Percentiles rank a stretch among this genome's conserved stretches.
Conservation (phyloP, 495 filamentous ascomycete genomes). For the Aspergillus sclerotiicarbonarius region DNA sequence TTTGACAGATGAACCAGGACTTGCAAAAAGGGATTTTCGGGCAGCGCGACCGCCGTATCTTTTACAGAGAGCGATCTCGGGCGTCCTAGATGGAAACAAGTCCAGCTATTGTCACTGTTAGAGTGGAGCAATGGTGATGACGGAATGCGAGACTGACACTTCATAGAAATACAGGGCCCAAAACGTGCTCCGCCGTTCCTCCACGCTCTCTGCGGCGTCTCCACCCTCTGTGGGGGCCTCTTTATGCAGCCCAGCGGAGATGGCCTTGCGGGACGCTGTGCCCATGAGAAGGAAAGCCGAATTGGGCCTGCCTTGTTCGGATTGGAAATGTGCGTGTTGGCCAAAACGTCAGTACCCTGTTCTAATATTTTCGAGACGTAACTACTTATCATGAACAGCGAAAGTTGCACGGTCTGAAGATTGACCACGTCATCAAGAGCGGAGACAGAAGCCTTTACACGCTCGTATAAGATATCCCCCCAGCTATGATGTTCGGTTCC, state of each 20-base stretch:
- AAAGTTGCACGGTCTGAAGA: conserved; percentile 42
- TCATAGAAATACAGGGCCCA: conserved; percentile 45
- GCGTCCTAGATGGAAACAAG: conserved; percentile 42
- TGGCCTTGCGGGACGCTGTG: conserved; percentile 37
- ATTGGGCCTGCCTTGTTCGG: conserved; percentile 43
- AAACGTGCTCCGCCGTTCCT: conserved; percentile 39
- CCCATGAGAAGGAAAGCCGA: conserved; percentile 42
- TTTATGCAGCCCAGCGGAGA: conserved; percentile 44
- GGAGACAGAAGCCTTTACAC: conserved; percentile 35
- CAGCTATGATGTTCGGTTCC: conserved; percentile 36
- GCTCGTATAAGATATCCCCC: conserved; percentile 41
- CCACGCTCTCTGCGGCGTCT: conserved; percentile 28
- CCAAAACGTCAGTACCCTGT: conserved; percentile 1
- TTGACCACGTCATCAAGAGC: conserved; percentile 44
- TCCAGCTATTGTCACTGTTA: conserved; percentile 32
- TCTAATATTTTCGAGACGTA: neutral
- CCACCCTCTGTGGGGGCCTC: conserved; percentile 30
- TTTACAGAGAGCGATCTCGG: conserved; percentile 34
- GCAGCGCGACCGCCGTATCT: conserved; percentile 34
- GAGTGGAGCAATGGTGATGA: neutral
- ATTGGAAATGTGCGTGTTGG: conserved; percentile 40
- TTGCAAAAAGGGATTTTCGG: conserved; percentile 37
- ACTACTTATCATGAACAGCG: conserved; percentile 45
- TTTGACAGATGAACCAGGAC: conserved; percentile 32
- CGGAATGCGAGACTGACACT: conserved; percentile 23